Conservation (phyloP, 2,329 filamentous ascomycete genomes). For the Fusarium xylarioides region DNA sequence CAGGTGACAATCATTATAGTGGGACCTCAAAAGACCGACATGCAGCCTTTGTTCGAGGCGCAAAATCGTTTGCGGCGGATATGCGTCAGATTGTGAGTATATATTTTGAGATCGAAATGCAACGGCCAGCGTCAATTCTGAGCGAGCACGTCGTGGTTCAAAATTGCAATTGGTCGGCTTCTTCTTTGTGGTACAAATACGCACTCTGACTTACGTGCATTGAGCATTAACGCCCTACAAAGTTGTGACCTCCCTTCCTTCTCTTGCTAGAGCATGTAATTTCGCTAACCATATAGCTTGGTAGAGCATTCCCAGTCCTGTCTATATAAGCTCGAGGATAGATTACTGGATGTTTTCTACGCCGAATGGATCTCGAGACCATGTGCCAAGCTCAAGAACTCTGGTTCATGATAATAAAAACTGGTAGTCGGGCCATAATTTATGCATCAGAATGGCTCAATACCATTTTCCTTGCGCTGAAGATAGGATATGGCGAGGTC, state of each 20-base stretch:
- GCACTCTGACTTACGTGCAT: background rate
- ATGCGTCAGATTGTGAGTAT: background rate
- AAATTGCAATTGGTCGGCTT: fast-evolving
- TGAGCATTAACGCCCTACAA: background rate
- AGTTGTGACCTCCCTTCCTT: background rate
- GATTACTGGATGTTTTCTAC: background rate
- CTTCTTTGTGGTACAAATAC: fast-evolving
- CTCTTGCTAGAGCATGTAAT: too few relatives aligned
- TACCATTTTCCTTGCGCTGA: too few relatives aligned
- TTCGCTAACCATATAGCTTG: background rate
- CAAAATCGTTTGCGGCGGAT: background rate
- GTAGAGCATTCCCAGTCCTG: fast-evolving
- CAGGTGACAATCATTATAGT: background rate
- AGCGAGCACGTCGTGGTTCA: background rate
- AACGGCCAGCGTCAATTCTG: background rate
- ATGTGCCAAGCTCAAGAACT: fast-evolving
- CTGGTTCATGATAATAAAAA: background rate
- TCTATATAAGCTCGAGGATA: background rate
- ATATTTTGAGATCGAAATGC: background rate
- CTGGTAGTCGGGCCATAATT: too few relatives aligned
- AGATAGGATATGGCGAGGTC: too few relatives aligned
- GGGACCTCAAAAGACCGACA: background rate
- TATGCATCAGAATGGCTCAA: too few relatives aligned
- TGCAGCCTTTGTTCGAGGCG: background rate
- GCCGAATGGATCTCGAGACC: background rate